Conservation (phyloP, 2,329 filamentous ascomycete genomes). For the Aspergillus thermomutatus region DNA sequence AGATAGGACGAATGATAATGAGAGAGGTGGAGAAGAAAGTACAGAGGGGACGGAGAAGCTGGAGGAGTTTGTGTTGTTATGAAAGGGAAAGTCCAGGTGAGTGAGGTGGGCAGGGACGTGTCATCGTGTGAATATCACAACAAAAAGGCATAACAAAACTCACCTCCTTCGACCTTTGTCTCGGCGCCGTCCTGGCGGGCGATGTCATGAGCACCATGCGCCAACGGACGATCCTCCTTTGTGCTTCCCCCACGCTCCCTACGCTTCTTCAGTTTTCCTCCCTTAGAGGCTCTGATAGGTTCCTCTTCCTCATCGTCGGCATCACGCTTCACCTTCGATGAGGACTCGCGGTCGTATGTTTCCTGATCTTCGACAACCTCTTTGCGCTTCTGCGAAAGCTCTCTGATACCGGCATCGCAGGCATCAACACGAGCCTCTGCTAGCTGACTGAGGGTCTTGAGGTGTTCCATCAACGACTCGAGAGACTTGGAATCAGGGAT, state of each 20-base stretch:
- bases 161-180: slow-evolving; percentile 54
- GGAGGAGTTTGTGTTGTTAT: slow-evolving; percentile 9
- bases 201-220: slow-evolving; percentile 61
- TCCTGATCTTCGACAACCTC: slow-evolving; percentile 53
- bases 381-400: slow-evolving; percentile 57
- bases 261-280: slow-evolving; percentile 71
- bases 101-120: neutral
- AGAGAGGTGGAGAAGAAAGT: neutral
- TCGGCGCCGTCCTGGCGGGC: slow-evolving; percentile 63
- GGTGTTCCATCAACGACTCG: slow-evolving; percentile 50
- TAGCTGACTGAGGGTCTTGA: slow-evolving; percentile 55
- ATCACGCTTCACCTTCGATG: slow-evolving; percentile 42
- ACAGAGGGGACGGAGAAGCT: neutral
- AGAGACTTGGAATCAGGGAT: slow-evolving; percentile 48
- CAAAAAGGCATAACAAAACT: slow-evolving; percentile 14
- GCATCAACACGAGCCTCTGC: slow-evolving; percentile 56
- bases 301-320: slow-evolving; percentile 43
- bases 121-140: neutral
- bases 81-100: slow-evolving; percentile 9
- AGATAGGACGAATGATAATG: slow-evolving; percentile 3
- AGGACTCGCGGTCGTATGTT: slow-evolving; percentile 46
- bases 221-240: slow-evolving; percentile 58
- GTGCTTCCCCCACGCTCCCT: slow-evolving; percentile 62
- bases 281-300: slow-evolving; percentile 47
- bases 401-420: slow-evolving; percentile 59